Percentiles rank a stretch among this genome's conserved stretches.
phyloP scores from a whole-genome alignment of 495 filamentous ascomycete species.

The Penicillium mononematosum region DNA sequence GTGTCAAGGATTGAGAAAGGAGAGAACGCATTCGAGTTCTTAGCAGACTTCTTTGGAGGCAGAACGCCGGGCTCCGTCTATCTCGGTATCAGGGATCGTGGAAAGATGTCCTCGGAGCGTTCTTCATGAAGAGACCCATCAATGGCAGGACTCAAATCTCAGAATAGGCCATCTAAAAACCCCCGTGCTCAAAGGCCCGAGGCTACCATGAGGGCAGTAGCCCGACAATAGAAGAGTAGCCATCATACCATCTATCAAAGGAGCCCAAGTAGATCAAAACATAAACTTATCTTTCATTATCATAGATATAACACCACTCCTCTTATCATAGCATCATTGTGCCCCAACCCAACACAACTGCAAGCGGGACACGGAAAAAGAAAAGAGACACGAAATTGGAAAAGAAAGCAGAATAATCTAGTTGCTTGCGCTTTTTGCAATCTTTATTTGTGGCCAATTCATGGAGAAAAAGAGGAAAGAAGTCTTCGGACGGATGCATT shows the following conservation, averaged over 20 bases:
- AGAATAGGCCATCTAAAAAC: background rate
- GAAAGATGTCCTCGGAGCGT: background rate
- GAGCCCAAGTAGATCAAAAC: slow-evolving; percentile 2
- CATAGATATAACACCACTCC: slow-evolving; percentile 28
- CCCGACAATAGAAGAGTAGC: background rate
- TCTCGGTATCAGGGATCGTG: background rate
- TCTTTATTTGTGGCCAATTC: slow-evolving; percentile 7
- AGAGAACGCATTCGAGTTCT: background rate
- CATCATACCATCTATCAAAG: background rate
- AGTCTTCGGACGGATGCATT: slow-evolving; percentile 2
- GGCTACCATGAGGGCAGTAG: background rate
- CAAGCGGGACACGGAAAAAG: slow-evolving; percentile 16
- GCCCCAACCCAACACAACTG: slow-evolving; percentile 11
- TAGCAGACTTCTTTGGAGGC: background rate
- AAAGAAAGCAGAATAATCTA: slow-evolving; percentile 12
- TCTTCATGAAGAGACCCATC: background rate
- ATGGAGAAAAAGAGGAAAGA: background rate
- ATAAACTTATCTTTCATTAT: slow-evolving; percentile 33
- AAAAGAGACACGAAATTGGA: slow-evolving; percentile 13
- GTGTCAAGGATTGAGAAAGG: background rate
- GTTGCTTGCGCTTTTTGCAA: slow-evolving; percentile 3
- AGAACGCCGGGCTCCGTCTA: background rate
- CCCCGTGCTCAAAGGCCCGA: background rate
- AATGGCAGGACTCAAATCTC: background rate
- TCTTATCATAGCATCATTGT: slow-evolving; percentile 36